Conservation (phyloP, 2,329 filamentous ascomycete genomes). For the Catunica adiposa region DNA sequence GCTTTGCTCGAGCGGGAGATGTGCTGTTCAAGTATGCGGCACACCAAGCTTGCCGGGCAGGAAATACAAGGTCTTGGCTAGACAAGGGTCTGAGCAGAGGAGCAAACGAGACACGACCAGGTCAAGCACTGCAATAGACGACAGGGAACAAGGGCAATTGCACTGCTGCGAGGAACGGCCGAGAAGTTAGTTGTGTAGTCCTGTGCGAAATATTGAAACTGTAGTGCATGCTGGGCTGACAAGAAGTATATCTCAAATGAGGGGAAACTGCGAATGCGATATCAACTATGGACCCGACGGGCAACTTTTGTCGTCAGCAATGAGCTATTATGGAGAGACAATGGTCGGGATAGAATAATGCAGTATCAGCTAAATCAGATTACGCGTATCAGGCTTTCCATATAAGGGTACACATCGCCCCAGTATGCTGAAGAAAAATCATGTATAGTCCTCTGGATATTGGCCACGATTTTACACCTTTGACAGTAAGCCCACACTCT, state of each 20-base stretch:
- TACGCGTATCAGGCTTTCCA: no score
- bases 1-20: constrained; percentile 4
- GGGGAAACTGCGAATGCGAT: not conserved
- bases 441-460: no score
- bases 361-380: no score
- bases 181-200: constrained; percentile 1
- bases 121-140: not conserved
- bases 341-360: no score
- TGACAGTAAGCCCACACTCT: no score
- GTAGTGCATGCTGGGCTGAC: not conserved
- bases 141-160: not conserved
- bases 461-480: no score
- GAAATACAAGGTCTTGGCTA: not conserved
- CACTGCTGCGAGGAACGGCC: constrained; percentile 1
- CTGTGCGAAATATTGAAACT: not conserved
- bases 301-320: no score
- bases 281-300: no score
- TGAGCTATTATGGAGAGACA: no score
- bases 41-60: not conserved
- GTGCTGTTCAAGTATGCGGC: constrained; percentile 6
- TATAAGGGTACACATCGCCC: no score
- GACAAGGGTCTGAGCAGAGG: constrained; percentile 1
- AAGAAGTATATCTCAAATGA: not conserved
- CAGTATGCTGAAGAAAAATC: no score
- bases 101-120: not conserved